Evolutionary conservation across 2,329 filamentous ascomycete genomes (phyloP), one percentile per base, ranked within the genome.

Genomic region (Geosmithia putterillii): DNA sequence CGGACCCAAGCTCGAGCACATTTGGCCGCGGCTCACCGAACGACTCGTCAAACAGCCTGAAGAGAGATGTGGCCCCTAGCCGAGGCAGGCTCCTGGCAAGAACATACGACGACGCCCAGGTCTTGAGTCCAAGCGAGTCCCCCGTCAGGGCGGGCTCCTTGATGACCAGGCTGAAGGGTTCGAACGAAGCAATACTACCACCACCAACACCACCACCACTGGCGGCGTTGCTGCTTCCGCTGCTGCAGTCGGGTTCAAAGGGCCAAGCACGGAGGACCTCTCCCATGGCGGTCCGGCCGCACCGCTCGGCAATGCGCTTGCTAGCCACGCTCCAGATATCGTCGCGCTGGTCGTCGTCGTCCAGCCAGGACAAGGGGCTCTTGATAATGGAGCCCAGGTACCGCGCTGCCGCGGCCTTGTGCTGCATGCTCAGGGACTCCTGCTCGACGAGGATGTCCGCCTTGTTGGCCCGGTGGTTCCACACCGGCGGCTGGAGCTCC

Each of bases 71-170:
- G 38, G 58, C 60, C 7, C 56, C 61, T 35, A 79, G 64, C 12
- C 55, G 55, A 18, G 67, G 66, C 21, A 96, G 73, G 20, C 84
- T 78, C 51, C 77, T 82, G 0, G 90, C 83, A 4, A 96, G 77
- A 2, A 94, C 73, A 55, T 88, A 94, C 0, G 88, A 90, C 0
- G 88, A 90, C 1, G 85, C 86, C 92, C 92, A 96, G 0, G 92
- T 98, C 62, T 98, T 96, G 59, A 94, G 73, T 1, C 92, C 92
- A 17, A 96, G 70, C 46, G 86, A 84, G 60, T 95, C 90, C 7
- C 84, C 84, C 0, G 86, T 94, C 44, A 96, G 69, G 1, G 88
- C 81, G 2, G 92, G 92, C 58, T 98, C 92, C 45, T 86, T 75
- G 35, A 98, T 78, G 32, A 74, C 71, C 42, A 98, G 67, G 39